These are phyloP conservation scores for Elaeis guineensis DNA, from an alignment of 176 grass and related monocot genomes.

Conservation along the genomic window DNA sequence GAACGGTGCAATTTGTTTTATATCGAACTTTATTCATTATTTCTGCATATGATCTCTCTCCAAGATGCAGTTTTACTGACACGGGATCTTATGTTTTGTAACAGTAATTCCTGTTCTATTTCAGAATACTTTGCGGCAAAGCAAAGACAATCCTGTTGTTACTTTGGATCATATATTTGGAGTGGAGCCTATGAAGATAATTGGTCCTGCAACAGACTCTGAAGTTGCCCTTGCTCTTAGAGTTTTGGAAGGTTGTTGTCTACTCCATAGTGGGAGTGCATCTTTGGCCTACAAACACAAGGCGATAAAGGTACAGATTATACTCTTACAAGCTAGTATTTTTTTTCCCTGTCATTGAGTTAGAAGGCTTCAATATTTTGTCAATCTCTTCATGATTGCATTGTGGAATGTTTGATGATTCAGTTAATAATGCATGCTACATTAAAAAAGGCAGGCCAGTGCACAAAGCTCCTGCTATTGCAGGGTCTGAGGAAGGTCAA, in stretches of 20 bases:
- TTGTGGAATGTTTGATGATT: no score
- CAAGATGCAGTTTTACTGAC: conserved; percentile 23
- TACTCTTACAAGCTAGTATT: no score
- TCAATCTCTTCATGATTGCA: no score
- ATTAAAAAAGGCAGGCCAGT: no score
- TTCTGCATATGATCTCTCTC: neutral
- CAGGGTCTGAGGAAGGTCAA: no score
- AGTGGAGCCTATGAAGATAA: conserved; percentile 68
- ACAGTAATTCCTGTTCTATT: conserved; percentile 97
- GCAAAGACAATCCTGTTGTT: conserved; percentile 56
- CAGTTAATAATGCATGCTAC: no score
- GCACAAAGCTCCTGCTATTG: no score
- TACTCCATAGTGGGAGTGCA: conserved; percentile 83
- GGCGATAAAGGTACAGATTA: conserved; percentile 64
- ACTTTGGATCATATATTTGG: conserved; percentile 72
- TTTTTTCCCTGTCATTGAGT: no score
- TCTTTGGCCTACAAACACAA: conserved; percentile 80
- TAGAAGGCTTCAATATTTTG: no score
- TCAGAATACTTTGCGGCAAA: conserved; percentile 77
- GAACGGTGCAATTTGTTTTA: no score
- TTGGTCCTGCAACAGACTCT: conserved; percentile 62
- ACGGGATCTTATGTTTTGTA: conserved; percentile 52
- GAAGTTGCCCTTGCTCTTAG: conserved; percentile 96
- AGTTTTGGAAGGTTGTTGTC: conserved; percentile 94
- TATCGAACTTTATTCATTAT: neutral